These are phyloP conservation scores for Trypanosoma avium DNA, from an alignment of 208 protist species.

Conservation along the genomic window DNA sequence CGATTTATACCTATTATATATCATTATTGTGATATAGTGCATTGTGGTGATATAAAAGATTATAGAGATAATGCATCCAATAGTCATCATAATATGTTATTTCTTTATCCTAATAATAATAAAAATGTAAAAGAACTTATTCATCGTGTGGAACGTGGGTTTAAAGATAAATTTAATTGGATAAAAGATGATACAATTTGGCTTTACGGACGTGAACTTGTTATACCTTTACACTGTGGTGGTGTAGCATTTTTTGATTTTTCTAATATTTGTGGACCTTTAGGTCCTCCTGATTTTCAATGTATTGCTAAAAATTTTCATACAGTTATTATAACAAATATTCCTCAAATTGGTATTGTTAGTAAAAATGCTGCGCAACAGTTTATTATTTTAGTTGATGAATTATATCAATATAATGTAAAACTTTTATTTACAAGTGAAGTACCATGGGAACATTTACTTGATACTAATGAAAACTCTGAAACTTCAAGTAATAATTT, in stretches of 20 bases:
- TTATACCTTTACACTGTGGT: conserved; percentile 64
- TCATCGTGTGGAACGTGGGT: conserved; percentile 49
- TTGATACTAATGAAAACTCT: conserved; percentile 27
- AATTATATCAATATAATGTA: conserved; percentile 89
- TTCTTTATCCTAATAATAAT: conserved; percentile 64
- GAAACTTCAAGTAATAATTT: conserved; percentile 10
- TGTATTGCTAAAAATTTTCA: conserved; percentile 70
- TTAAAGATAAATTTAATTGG: conserved; percentile 36
- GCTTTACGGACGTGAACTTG: conserved; percentile 66
- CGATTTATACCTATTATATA: conserved; percentile 59
- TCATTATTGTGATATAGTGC: conserved; percentile 65
- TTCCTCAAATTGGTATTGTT: conserved; percentile 64
- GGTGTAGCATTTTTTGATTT: conserved; percentile 86
- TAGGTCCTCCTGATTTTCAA: conserved; percentile 74
- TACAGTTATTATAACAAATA: conserved; percentile 78
- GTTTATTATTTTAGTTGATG: conserved; percentile 87
- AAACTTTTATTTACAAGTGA: conserved; percentile 81
- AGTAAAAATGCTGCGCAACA: conserved; percentile 74
- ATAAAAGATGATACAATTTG: conserved; percentile 44
- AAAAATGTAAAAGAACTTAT: conserved; percentile 47
- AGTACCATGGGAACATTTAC: conserved; percentile 67
- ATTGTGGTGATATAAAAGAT: conserved; percentile 52
- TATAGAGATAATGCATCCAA: conserved; percentile 47
- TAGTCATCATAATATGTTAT: conserved; percentile 48
- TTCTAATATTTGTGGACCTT: conserved; percentile 59